These are phyloP conservation scores for Boletus tylopilopsis DNA, from an alignment of 768 basidiomycete species.

Conservation along the genomic window DNA sequence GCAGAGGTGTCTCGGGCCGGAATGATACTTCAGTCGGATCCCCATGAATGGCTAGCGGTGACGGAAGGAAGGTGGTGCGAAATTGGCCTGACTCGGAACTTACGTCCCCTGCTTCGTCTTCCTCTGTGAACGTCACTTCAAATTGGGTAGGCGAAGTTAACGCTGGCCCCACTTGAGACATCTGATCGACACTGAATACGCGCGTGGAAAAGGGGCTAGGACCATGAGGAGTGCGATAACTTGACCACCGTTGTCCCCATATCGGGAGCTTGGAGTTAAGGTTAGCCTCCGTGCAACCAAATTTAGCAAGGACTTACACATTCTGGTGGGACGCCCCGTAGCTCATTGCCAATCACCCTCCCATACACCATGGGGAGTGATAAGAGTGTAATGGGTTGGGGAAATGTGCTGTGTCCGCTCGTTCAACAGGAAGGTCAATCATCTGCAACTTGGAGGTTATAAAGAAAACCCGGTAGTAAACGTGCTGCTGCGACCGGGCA, in stretches of 20 bases:
- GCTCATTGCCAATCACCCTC: slow-evolving; percentile 30
- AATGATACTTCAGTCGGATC: background rate
- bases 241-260: slow-evolving; percentile 32
- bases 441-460: slow-evolving; percentile 25
- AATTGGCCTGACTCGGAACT: slow-evolving; percentile 12
- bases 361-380: slow-evolving; percentile 22
- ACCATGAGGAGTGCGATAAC: slow-evolving; percentile 20
- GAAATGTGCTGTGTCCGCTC: slow-evolving; percentile 13
- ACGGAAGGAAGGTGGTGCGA: slow-evolving; percentile 5
- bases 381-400: slow-evolving; percentile 15
- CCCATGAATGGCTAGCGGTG: slow-evolving; percentile 7
- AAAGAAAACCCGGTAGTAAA: slow-evolving; percentile 18
- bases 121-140: slow-evolving; percentile 12
- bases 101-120: slow-evolving; percentile 18
- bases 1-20: background rate
- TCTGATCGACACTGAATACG: slow-evolving; percentile 16
- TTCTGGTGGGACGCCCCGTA: slow-evolving; percentile 28
- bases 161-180: slow-evolving; percentile 19
- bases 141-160: slow-evolving; percentile 24
- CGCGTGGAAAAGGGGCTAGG: slow-evolving; percentile 26
- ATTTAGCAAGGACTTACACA: slow-evolving; percentile 19
- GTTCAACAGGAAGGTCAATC: slow-evolving; percentile 16
- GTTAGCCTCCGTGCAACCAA: slow-evolving; percentile 6
- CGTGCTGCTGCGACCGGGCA: slow-evolving; percentile 20
- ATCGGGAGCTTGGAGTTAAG: slow-evolving; percentile 22